phyloP scores from a whole-genome alignment of 2,329 filamentous ascomycete species.

The Penicillium digitatum region DNA sequence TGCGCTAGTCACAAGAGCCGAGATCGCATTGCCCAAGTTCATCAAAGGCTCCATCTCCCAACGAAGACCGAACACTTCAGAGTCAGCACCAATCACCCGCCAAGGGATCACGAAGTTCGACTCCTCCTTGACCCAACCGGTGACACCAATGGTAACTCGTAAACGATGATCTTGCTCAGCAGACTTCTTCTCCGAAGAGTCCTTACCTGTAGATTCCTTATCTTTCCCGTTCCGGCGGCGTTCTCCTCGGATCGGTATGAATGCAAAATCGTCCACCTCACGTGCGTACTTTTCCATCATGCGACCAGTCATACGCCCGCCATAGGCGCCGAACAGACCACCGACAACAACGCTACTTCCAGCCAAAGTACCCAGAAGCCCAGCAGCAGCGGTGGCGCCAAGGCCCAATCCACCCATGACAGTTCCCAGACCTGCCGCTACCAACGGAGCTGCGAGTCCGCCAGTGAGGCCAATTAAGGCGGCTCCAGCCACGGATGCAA shows the following conservation, averaged over 20 bases:
- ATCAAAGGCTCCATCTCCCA: constrained; percentile 77
- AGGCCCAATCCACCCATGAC: constrained; percentile 74
- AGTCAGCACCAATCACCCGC: constrained; percentile 66
- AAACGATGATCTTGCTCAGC: constrained; percentile 60
- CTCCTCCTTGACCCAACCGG: constrained; percentile 72
- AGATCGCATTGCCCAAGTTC: constrained; percentile 73
- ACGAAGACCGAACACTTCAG: constrained; percentile 75
- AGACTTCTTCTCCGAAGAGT: constrained; percentile 40
- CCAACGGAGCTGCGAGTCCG: constrained; percentile 71
- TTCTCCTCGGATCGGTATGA: constrained; percentile 66
- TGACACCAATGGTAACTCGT: constrained; percentile 76
- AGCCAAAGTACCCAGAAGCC: constrained; percentile 73
- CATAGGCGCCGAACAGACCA: constrained; percentile 87
- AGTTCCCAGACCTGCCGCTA: constrained; percentile 73
- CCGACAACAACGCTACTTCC: constrained; percentile 77
- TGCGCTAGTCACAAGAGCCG: constrained; percentile 69
- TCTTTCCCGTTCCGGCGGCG: constrained; percentile 42
- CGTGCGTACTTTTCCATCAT: constrained; percentile 85
- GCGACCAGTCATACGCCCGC: constrained; percentile 73
- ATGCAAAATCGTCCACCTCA: constrained; percentile 84
- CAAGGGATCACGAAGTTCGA: constrained; percentile 74
- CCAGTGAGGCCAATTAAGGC: constrained; percentile 80
- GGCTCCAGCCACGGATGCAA: constrained; percentile 83
- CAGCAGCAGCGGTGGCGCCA: constrained; percentile 68
- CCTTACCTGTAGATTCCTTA: constrained; percentile 44